phyloP scores from a whole-genome alignment of 176 grass and related monocot genomes.

The Oryza rufipogon region DNA sequence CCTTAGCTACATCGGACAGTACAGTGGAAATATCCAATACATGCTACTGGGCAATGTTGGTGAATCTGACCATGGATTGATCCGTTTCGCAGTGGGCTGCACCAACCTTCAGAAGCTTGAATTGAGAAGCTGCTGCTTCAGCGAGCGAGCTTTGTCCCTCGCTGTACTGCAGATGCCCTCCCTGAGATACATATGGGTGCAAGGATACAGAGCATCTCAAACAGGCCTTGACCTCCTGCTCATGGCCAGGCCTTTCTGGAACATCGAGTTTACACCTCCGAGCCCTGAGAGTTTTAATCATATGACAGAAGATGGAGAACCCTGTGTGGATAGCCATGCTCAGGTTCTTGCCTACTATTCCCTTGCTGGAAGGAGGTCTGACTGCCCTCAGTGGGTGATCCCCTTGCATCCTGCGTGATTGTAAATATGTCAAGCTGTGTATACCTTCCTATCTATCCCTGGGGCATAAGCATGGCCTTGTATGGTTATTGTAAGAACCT shows the following conservation, averaged over 20 bases:
- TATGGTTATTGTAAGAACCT: constrained; percentile 33
- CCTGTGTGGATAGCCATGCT: constrained; percentile 49
- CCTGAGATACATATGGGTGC: constrained; percentile 90
- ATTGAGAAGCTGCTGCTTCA: constrained; percentile 84
- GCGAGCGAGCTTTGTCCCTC: constrained; percentile 65
- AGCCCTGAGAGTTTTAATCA: background rate
- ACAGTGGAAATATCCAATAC: constrained; percentile 72
- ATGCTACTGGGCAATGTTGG: constrained; percentile 89
- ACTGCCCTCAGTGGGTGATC: constrained; percentile 68
- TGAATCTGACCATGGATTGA: constrained; percentile 72
- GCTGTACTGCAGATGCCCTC: constrained; percentile 65
- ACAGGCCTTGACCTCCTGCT: constrained; percentile 60
- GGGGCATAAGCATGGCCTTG: constrained; percentile 12
- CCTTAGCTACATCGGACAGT: constrained; percentile 71
- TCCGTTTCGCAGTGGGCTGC: constrained; percentile 73
- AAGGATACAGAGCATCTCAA: constrained; percentile 75
- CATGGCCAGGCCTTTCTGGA: constrained; percentile 89
- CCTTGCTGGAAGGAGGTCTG: constrained; percentile 74
- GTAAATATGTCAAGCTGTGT: constrained; percentile 52
- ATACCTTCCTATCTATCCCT: constrained; percentile 3
- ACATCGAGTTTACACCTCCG: constrained; percentile 84
- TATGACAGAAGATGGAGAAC: constrained; percentile 41
- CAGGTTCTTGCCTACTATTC: constrained; percentile 93
- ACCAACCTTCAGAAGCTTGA: constrained; percentile 79
- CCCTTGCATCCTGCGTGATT: constrained; percentile 69